Evolutionary conservation across 345 rosid genomes (phyloP).

Genomic region (Eucalyptus brandiana): DNA sequence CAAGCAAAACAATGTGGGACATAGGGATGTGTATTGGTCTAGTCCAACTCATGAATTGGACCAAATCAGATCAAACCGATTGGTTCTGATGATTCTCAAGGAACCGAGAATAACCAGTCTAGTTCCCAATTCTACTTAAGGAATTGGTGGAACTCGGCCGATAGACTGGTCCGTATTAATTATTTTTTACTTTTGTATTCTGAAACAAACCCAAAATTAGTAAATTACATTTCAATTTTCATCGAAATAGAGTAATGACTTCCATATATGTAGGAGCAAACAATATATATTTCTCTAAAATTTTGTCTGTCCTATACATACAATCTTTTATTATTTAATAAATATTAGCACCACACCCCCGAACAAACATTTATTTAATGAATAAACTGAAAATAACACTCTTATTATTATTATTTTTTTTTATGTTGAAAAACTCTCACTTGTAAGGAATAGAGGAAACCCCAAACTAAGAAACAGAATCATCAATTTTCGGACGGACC

Average conservation of each 20-base stretch:
- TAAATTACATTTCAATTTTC: neutral
- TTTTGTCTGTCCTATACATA: neutral
- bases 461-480: neutral
- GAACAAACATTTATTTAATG: neutral
- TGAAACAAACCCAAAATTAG: neutral
- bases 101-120: accelerated
- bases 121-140: neutral
- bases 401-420: neutral
- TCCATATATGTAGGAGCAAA: neutral
- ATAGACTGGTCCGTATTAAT: accelerated
- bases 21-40: neutral
- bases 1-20: neutral
- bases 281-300: neutral
- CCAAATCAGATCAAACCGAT: accelerated
- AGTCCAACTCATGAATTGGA: neutral
- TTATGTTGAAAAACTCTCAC: neutral
- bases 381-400: neutral
- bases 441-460: neutral
- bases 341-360: neutral
- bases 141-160: neutral
- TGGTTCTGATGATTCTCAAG: neutral
- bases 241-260: neutral
- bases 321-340: neutral
- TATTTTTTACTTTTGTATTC: accelerated
- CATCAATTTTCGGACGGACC: accelerated